Evolutionary conservation across 306 rosid species (phyloP).

Genomic region (Gillenia trifoliata): DNA sequence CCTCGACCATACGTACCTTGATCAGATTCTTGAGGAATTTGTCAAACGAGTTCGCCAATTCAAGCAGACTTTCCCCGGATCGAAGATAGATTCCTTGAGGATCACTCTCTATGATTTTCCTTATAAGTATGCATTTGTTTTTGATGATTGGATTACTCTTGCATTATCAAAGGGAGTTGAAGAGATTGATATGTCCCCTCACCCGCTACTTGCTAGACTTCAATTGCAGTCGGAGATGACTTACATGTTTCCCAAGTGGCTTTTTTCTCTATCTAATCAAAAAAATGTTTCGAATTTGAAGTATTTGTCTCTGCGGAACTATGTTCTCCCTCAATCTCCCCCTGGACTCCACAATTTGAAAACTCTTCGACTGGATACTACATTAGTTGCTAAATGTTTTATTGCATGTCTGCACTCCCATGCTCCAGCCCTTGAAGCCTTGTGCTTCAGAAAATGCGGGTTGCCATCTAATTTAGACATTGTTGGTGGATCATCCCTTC

Average conservation of each 20-base stretch:
- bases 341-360: background rate
- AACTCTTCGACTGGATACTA: background rate
- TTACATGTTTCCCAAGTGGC: background rate
- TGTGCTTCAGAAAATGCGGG: no score
- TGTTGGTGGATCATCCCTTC: no score
- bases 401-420: no score
- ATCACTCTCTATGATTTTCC: background rate
- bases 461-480: no score
- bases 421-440: no score
- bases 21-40: background rate
- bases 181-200: background rate
- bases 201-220: no score
- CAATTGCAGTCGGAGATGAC: background rate
- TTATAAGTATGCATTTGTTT: background rate
- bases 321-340: background rate
- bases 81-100: background rate
- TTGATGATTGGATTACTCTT: background rate
- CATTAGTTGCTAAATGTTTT: no score
- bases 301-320: background rate
- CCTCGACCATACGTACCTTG: no score
- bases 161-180: background rate
- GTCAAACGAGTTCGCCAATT: background rate
- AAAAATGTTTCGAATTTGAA: background rate
- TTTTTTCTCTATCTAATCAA: background rate
- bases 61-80: background rate